Percentiles rank a stretch among this genome's conserved stretches.
These are phyloP conservation scores for maize (Zea mays) DNA, from an alignment of 176 grass and related monocot genomes.

Conservation along the genomic window Zm-B73-REFERENCE-NAM-5.0 NC_050101.1:75553501-75554000, in stretches of 20 bases:
- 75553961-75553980: neutral
- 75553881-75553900: constrained; percentile 13
- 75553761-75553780: constrained; percentile 61
- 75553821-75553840: constrained; percentile 83
- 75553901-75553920: constrained; percentile 35
- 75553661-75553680: constrained; percentile 62
- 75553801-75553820: constrained; percentile 81
- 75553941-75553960: neutral
- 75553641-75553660: constrained; percentile 43
- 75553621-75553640: constrained; percentile 57
- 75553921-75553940: constrained; percentile 24
- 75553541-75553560: constrained; percentile 74
- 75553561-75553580: constrained; percentile 78
- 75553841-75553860: neutral
- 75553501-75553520: constrained; percentile 73
- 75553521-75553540: constrained; percentile 49
- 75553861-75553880: constrained; percentile 1
- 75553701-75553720: constrained; percentile 63
- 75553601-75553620: constrained; percentile 62
- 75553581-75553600: constrained; percentile 59
- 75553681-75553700: constrained; percentile 74
- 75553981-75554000: neutral
- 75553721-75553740: constrained; percentile 74
- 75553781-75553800: constrained; percentile 45
- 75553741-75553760: constrained; percentile 63